Evolutionary conservation across 2,329 filamentous ascomycete genomes (phyloP), one percentile per base, ranked within the genome.

Genomic region (Lachnellula cervina): DNA sequence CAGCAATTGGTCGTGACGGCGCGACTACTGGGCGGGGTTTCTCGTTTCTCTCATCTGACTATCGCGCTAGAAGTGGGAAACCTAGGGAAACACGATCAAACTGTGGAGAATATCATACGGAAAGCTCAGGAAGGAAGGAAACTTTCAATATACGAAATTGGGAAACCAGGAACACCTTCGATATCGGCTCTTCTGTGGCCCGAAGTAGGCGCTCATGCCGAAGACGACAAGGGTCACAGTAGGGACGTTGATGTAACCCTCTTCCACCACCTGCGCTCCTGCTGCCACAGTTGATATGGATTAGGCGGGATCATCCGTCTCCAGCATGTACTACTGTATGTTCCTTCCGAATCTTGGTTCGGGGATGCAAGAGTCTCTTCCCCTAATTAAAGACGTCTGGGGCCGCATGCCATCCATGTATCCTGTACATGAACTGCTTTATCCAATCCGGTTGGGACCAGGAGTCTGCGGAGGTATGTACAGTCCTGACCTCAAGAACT

Each of bases 301-400:
- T 46, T 25, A 13, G 40, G 34, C 55, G 53, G 51, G 55, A 57
- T 52, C 35, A 46, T 47, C 51, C 48, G 53, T 52, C 55, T 53
- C 51, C 37, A 16, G 37, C 8, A 40, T 40, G 37, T 17, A 40
- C 37, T 40, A 17, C 37, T 40, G 45, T 25, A 35, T 5, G 23
- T 38, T 47, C 44, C 56, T 52, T 52, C 53, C 48, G 54, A 52
- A 65, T 64, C 59, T 62, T 60, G 63, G 61, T 61, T 54, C 66
- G 66, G 28, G 28, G 66, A 66, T 62, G 64, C 59, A 65, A 32
- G 48, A 60, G 35, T 48, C 48, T 45, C 55, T 60, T 64, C 65
- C 65, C 64, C 66, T 62, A 58, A 63, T 61, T 62, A 56, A 56
- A 25, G 28, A 51, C 48, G 53, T 51, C 56, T 54, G 60, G 54